These are phyloP conservation scores for Boechera retrofracta DNA, from an alignment of 345 rosid species.

Conservation along the genomic window DNA sequence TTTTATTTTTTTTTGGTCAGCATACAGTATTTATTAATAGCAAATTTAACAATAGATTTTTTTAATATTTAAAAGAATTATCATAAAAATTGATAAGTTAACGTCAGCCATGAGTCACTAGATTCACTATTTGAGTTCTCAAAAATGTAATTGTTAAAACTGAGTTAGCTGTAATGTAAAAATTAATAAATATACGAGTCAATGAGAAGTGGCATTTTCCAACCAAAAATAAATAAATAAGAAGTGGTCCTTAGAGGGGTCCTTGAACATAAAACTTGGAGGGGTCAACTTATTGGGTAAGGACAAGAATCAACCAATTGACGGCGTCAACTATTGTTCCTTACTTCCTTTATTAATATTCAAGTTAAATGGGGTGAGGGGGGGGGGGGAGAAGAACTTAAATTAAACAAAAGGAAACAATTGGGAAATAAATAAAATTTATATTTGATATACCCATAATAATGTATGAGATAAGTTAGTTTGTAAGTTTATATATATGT, in stretches of 20 bases:
- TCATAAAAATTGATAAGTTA: background rate
- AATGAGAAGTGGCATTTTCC: constrained; percentile 12
- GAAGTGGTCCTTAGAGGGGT: background rate
- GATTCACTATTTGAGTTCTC: constrained; percentile 16
- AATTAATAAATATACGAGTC: constrained; percentile 5
- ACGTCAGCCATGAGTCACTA: constrained; percentile 18
- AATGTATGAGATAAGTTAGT: no score
- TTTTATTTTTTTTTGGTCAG: no score
- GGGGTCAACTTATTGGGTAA: constrained; percentile 13
- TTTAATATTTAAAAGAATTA: constrained; percentile 1
- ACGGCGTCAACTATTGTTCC: background rate
- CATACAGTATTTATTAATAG: background rate
- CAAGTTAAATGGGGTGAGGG: no score
- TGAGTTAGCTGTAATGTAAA: constrained; percentile 2
- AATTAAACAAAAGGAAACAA: no score
- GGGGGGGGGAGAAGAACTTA: no score
- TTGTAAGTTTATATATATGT: no score
- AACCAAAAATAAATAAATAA: no score
- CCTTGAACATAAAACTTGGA: constrained; percentile 5
- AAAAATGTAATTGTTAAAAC: background rate
- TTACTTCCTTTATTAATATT: background rate
- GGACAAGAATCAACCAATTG: constrained; percentile 19
- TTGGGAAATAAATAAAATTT: no score
- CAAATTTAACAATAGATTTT: background rate
- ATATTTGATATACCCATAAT: no score